These are phyloP conservation scores for Metarhizium robertsii DNA, from an alignment of 2,329 filamentous ascomycete species.

Conservation along the genomic window DNA sequence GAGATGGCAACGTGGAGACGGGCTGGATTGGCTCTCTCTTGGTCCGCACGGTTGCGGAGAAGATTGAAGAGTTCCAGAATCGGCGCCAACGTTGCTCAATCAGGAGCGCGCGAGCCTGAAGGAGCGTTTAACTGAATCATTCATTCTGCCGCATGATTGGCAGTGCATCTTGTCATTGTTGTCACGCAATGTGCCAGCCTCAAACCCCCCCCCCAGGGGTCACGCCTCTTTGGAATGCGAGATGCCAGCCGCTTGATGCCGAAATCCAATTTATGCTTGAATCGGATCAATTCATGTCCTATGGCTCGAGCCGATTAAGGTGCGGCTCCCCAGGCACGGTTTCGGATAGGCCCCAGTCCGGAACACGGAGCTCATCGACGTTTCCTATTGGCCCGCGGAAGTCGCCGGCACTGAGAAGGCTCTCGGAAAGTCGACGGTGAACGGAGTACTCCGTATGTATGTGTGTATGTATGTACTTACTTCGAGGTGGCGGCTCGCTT, in stretches of 20 bases:
- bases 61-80: not conserved
- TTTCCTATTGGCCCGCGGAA: not conserved
- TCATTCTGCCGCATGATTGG: not conserved
- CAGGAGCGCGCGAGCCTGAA: not conserved
- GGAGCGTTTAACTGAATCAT: not conserved
- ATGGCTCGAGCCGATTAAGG: not conserved
- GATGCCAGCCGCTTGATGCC: not conserved
- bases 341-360: not conserved
- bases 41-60: not conserved
- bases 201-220: no score
- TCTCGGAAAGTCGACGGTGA: not conserved
- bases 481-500: not conserved
- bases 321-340: not conserved
- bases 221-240: no score
- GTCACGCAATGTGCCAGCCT: no score
- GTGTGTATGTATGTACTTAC: not conserved
- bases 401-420: not conserved
- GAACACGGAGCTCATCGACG: not conserved
- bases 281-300: not conserved
- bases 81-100: not conserved
- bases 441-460: not conserved
- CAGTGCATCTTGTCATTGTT: not conserved
- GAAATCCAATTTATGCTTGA: no score
- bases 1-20: not conserved
- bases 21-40: not conserved